Conservation (phyloP, 1,284 basidiomycete species). For the Cutaneotrichosporon sp. region DNA sequence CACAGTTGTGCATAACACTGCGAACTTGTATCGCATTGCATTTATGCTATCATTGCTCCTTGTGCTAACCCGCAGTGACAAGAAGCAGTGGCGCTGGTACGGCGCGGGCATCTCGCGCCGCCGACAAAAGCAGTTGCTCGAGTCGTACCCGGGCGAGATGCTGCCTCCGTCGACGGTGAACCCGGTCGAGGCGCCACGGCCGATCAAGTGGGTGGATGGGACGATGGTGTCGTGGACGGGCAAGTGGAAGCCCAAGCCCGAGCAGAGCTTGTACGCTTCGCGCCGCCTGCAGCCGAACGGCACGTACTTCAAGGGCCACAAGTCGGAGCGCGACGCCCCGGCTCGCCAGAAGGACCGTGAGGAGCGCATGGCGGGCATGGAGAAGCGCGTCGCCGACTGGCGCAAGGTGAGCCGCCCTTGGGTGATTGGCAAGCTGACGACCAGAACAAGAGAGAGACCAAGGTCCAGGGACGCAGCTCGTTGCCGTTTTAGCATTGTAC, state of each 20-base stretch:
- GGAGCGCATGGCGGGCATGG: conserved; percentile 40
- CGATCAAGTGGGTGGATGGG: conserved; percentile 19
- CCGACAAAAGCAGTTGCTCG: conserved; percentile 32
- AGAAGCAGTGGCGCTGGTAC: background rate
- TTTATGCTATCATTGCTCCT: no score
- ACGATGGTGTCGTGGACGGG: conserved; percentile 24
- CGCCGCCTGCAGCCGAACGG: conserved; percentile 16
- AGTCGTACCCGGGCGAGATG: conserved; percentile 20
- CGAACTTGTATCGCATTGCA: no score
- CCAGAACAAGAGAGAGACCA: conserved; percentile 1
- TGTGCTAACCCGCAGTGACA: no score
- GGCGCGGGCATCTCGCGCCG: conserved; percentile 22
- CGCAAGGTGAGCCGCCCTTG: conserved; percentile 28
- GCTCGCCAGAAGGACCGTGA: conserved; percentile 28
- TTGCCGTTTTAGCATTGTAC: conserved; percentile 10
- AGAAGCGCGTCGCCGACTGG: conserved; percentile 43
- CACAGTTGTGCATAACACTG: no score
- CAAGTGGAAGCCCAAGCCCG: conserved; percentile 13
- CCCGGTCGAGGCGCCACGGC: conserved; percentile 5
- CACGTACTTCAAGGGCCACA: conserved; percentile 42
- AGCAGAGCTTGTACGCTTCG: conserved; percentile 26
- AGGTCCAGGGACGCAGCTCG: background rate
- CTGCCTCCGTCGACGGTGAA: conserved; percentile 32
- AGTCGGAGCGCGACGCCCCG: conserved; percentile 34
- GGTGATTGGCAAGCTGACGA: background rate